Conservation (phyloP, 345 rosid genomes). For the Cardiospermum halicacabum region DNA sequence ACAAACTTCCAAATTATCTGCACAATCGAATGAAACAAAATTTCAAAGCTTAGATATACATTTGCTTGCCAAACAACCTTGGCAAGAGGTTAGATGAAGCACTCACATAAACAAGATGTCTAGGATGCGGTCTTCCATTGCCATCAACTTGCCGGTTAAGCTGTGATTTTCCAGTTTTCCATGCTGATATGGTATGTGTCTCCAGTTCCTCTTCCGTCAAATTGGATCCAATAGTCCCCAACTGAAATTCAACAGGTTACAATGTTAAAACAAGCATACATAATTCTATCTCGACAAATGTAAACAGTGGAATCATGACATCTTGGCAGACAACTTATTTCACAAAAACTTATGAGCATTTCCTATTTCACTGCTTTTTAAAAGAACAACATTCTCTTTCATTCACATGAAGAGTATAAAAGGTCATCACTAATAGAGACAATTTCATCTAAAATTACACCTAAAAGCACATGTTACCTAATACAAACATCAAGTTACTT, state of each 20-base stretch:
- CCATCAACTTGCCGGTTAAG: slow-evolving; percentile 69
- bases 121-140: slow-evolving; percentile 43
- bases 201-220: slow-evolving; percentile 89
- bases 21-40: neutral
- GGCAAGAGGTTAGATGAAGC: slow-evolving; percentile 9
- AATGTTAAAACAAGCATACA: slow-evolving; percentile 5
- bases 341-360: neutral
- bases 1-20: neutral
- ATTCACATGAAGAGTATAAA: neutral
- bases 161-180: slow-evolving; percentile 85
- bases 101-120: slow-evolving; percentile 58
- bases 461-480: neutral
- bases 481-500: slow-evolving; percentile 1
- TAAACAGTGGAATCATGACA: neutral
- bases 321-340: neutral
- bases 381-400: neutral
- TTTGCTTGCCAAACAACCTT: slow-evolving; percentile 8
- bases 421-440: neutral
- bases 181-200: slow-evolving; percentile 90
- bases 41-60: neutral
- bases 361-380: neutral
- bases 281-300: neutral
- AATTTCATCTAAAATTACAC: neutral
- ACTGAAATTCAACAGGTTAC: slow-evolving; percentile 41
- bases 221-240: slow-evolving; percentile 76